Base-by-base conservation (phyloP, 148 eudicot species). In the Simmondsia chinensis region DNA sequence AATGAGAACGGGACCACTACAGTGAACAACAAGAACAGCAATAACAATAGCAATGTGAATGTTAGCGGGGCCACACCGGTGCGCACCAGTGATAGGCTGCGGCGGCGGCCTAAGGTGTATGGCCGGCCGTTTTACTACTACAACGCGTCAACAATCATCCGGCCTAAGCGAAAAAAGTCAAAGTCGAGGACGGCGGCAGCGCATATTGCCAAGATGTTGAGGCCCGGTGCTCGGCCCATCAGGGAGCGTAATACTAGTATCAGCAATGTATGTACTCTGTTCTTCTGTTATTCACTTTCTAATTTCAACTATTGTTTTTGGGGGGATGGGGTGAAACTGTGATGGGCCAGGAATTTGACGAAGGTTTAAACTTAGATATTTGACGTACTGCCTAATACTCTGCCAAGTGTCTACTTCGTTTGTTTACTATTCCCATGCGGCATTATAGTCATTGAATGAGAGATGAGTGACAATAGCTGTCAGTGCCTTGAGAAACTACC, bases 181-280 rank as follows among this genome's bases (percentile, higher is more conserved):
- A 85, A 79, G 51, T 69, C 79, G 2, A 65, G 95, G 15, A 74
- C 93, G 18, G 82, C 95, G 16, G 95, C 97, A 26, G 77, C 83
- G 50, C 84, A 72, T 36, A 81, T 91, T 60, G 97, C 95, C 3
- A 85, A 82, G 59, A 65, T 80, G 73, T 64, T 88, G 54, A 65
- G 65, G 27, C 53, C 75, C 14, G 79, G 79, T 14, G 9, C 6
- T 9, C 6, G 31, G 31, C 5, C 5, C 9, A 28, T 5, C 9
- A 28, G 9, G 5, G 9, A 9, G 31, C 5, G 9, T 28, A 9
- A 9, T 28, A 9, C 6, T 5, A 28, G 31, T 57, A 35, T n/a
- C n/a, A 28, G 23, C 66, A 83, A 15, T 83, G 87, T 12, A 68
- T 50, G 35, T 75, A 82, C 13, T 39, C 73, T 9, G 27, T 49